Conservation (phyloP, 345 rosid species). For the Adansonia digitata region DNA sequence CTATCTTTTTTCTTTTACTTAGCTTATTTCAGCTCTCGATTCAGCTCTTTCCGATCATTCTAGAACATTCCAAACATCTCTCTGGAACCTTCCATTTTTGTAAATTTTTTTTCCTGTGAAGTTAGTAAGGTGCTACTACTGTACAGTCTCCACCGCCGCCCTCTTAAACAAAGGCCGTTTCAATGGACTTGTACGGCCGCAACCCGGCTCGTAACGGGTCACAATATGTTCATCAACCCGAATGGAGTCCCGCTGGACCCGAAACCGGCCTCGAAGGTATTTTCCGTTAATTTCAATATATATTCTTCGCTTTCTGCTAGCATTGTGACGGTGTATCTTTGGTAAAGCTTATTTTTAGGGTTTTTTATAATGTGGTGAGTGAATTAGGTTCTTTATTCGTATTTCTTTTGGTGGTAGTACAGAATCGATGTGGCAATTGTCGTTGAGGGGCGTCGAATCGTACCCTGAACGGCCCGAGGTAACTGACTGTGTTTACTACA, state of each 20-base stretch:
- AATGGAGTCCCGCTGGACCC: conserved; percentile 57
- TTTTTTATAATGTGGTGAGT: conserved; percentile 23
- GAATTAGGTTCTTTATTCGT: conserved; percentile 29
- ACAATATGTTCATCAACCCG: conserved; percentile 49
- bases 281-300: conserved; percentile 17
- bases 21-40: conserved; percentile 1
- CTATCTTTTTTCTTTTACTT: background rate
- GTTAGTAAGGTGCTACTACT: conserved; percentile 31
- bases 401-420: conserved; percentile 20
- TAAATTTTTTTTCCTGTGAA: conserved; percentile 6
- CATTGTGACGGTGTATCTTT: background rate
- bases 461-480: conserved; percentile 79
- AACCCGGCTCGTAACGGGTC: conserved; percentile 50
- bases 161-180: background rate
- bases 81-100: conserved; percentile 13
- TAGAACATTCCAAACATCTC: conserved; percentile 11
- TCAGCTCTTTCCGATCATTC: conserved; percentile 20
- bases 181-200: conserved; percentile 73
- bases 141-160: conserved; percentile 30
- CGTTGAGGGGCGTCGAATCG: conserved; percentile 42
- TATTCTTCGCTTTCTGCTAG: background rate
- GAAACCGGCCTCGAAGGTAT: conserved; percentile 70
- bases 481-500: conserved; percentile 85
- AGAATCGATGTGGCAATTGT: conserved; percentile 83
- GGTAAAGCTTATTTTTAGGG: conserved; percentile 19